Evolutionary conservation across 2,329 filamentous ascomycete genomes (phyloP).

Genomic region (Colletotrichum chlorophyti): DNA sequence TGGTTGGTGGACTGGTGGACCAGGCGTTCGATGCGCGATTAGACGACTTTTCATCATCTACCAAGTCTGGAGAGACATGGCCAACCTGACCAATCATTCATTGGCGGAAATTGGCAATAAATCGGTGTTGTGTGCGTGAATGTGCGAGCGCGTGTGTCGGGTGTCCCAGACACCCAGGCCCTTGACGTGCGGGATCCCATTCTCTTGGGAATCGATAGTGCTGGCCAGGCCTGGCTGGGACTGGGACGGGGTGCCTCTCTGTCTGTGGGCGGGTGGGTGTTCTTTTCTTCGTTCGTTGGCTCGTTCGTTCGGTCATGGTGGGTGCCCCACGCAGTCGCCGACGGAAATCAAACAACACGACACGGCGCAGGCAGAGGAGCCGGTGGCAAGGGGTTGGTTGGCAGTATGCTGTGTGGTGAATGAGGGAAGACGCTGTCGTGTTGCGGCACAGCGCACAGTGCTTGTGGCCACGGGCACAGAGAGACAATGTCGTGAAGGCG

Average conservation of each 20-base stretch:
- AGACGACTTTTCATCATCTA: conserved; percentile 15
- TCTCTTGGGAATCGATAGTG: conserved; percentile 26
- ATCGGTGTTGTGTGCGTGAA: conserved; percentile 2
- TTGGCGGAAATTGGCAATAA: conserved; percentile 28
- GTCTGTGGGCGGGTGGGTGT: conserved; percentile 9
- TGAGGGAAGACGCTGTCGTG: conserved; percentile 15
- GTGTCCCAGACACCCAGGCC: no score
- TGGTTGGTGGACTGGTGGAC: not conserved
- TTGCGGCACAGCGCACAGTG: conserved; percentile 27
- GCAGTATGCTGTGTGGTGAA: conserved; percentile 10
- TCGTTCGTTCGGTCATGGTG: conserved; percentile 17
- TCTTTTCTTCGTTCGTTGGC: conserved; percentile 13
- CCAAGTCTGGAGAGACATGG: conserved; percentile 1
- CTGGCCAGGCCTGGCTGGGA: conserved; percentile 23
- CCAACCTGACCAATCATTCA: conserved; percentile 20
- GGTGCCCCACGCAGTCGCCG: conserved; percentile 25
- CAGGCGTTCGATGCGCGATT: conserved; percentile 2
- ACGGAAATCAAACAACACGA: conserved; percentile 27
- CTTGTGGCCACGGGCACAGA: conserved; percentile 18
- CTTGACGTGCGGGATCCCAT: conserved; percentile 14
- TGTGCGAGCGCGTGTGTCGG: no score
- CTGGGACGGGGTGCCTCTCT: conserved; percentile 1
- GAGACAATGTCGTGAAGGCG: conserved; percentile 27
- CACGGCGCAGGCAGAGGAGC: conserved; percentile 19
- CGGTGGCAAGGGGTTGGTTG: conserved; percentile 19